These are phyloP conservation scores for Suillus paluster DNA, from an alignment of 768 basidiomycete species.

Conservation along the genomic window DNA sequence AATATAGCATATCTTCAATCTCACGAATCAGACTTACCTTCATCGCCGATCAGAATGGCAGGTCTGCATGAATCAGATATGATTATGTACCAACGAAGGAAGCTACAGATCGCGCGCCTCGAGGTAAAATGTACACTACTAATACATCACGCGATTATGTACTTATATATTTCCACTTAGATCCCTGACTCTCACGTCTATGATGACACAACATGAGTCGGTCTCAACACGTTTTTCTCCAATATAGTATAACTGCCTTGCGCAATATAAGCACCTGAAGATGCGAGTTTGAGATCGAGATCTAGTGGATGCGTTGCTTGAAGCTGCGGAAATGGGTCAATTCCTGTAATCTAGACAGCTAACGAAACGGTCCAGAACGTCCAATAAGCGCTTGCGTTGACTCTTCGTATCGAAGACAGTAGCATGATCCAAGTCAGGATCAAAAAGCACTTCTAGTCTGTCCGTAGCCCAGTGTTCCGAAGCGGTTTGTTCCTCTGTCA, in stretches of 20 bases:
- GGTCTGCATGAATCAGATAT: neutral
- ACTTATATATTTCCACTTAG: neutral
- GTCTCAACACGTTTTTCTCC: neutral
- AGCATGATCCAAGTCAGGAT: slow-evolving; percentile 44
- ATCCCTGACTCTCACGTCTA: neutral
- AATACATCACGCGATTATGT: neutral
- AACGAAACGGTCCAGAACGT: slow-evolving; percentile 38
- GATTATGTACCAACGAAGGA: neutral
- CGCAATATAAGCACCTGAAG: neutral
- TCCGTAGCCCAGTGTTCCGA: slow-evolving; percentile 31
- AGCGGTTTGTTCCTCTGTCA: slow-evolving; percentile 38
- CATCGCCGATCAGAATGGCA: neutral
- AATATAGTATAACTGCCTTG: neutral
- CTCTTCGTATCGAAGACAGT: slow-evolving; percentile 40
- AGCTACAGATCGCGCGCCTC: neutral
- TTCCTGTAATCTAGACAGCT: slow-evolving; percentile 1
- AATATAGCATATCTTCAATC: neutral
- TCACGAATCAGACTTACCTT: too few relatives aligned
- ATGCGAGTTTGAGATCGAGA: slow-evolving; percentile 1
- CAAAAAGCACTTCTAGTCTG: slow-evolving; percentile 44
- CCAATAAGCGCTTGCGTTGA: slow-evolving; percentile 33
- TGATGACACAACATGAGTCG: neutral
- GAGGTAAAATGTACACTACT: neutral
- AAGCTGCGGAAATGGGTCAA: slow-evolving; percentile 6
- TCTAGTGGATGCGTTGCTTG: neutral